Evolutionary conservation across 805 yeast species (phyloP).

Genomic region (Jamesozyma jinghongensis): DNA sequence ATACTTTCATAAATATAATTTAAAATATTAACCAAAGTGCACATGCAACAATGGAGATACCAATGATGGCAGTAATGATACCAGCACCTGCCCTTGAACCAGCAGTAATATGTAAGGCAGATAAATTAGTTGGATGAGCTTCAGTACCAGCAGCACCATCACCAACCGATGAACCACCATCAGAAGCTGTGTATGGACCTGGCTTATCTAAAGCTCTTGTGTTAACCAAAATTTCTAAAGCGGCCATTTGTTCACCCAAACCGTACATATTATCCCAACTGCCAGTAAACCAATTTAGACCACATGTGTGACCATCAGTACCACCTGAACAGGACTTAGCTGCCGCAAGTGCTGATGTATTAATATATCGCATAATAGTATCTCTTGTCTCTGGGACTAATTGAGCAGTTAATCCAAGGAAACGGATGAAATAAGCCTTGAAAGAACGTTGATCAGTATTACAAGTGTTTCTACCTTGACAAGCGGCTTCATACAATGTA

Average conservation of each 20-base stretch:
- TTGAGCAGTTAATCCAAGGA: conserved; percentile 63
- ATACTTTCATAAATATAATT: not conserved
- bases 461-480: conserved; percentile 59
- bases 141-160: conserved; percentile 60
- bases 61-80: conserved; percentile 50
- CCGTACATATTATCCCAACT: conserved; percentile 74
- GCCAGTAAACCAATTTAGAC: conserved; percentile 58
- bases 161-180: conserved; percentile 67
- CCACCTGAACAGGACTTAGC: conserved; percentile 85
- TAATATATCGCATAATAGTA: conserved; percentile 29
- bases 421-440: conserved; percentile 73
- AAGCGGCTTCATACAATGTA: conserved; percentile 74
- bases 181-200: conserved; percentile 51
- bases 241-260: conserved; percentile 85
- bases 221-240: conserved; percentile 55
- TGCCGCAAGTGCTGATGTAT: conserved; percentile 57
- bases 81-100: conserved; percentile 63
- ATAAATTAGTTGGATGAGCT: conserved; percentile 29
- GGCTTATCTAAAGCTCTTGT: conserved; percentile 31
- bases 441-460: conserved; percentile 87
- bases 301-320: conserved; percentile 80
- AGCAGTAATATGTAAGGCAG: conserved; percentile 35
- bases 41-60: conserved; percentile 36
- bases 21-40: conserved; percentile 38
- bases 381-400: conserved; percentile 48